Evolutionary conservation across 371 early-diverging fungal genomes (phyloP).

Genomic region (Entomophthora muscae): DNA sequence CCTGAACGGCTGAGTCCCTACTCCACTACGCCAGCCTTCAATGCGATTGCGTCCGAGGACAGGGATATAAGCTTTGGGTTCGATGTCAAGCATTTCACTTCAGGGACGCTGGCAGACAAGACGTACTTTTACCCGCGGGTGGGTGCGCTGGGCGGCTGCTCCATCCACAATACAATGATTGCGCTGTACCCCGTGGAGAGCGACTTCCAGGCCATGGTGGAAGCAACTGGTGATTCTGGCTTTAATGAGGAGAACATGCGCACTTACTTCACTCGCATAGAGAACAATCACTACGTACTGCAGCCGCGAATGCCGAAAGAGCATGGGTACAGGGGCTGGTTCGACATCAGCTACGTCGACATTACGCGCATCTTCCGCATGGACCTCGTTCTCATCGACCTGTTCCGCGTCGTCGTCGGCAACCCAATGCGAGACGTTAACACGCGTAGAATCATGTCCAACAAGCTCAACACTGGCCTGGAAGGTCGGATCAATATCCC

Average conservation of each 20-base stretch:
- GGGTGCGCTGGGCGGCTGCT: slow-evolving; percentile 8
- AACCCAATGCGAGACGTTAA: slow-evolving; percentile 4
- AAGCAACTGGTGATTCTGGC: background rate
- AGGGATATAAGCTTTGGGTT: background rate
- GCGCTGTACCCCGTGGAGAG: background rate
- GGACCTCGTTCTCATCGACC: background rate
- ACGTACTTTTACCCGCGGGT: slow-evolving; percentile 5
- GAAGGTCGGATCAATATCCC: slow-evolving; percentile 1
- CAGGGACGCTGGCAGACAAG: background rate
- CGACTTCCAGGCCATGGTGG: slow-evolving; percentile 1
- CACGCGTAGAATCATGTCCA: background rate
- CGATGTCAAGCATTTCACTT: background rate
- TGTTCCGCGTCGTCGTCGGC: background rate
- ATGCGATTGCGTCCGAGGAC: background rate
- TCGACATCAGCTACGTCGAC: background rate
- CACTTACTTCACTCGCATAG: slow-evolving; percentile 1
- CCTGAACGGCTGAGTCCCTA: background rate
- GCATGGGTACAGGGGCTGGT: slow-evolving; percentile 8
- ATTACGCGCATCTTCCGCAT: background rate
- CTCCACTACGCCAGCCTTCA: background rate
- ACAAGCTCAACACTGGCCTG: slow-evolving; percentile 1
- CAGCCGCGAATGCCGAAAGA: background rate
- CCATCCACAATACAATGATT: slow-evolving; percentile 7
- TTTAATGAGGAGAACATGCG: slow-evolving; percentile 6
- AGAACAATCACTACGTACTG: background rate